Percentiles rank a stretch among this genome's conserved stretches.
Evolutionary conservation across 768 basidiomycete genomes (phyloP).

Genomic region (Macrocybe gigantea): DNA sequence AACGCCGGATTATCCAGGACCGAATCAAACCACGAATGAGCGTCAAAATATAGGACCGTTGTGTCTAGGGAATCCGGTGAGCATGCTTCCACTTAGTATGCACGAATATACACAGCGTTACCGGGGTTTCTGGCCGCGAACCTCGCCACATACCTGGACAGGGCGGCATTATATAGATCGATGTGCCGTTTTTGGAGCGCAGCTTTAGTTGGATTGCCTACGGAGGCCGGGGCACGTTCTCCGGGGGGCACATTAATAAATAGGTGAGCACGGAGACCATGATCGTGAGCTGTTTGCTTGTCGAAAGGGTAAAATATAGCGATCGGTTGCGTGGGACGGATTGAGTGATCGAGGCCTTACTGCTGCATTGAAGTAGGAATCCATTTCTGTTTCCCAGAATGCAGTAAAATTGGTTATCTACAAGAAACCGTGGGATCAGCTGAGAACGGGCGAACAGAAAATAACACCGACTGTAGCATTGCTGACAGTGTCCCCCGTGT

Average conservation of each 20-base stretch:
- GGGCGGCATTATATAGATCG: conserved; percentile 33
- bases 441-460: background rate
- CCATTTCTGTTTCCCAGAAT: conserved; percentile 47
- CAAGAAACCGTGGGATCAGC: background rate
- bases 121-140: conserved; percentile 34
- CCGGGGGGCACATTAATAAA: conserved; percentile 55
- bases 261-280: conserved; percentile 39
- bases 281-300: conserved; percentile 33
- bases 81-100: too few relatives aligned
- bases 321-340: conserved; percentile 3
- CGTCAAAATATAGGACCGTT: conserved; percentile 42
- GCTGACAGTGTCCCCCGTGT: conserved; percentile 43
- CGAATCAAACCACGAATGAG: conserved; percentile 41
- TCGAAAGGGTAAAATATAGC: conserved; percentile 1
- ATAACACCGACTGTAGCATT: conserved; percentile 26
- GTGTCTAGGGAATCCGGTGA: conserved; percentile 17
- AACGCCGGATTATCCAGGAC: conserved; percentile 33
- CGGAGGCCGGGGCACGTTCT: conserved; percentile 36
- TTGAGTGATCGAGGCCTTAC: conserved; percentile 21
- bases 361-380: conserved; percentile 43
- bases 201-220: conserved; percentile 28
- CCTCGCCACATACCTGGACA: conserved; percentile 24
- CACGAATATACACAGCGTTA: conserved; percentile 1
- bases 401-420: conserved; percentile 42
- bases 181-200: conserved; percentile 33